Conservation (phyloP, 139 green algal genomes). For the Astrephomene gubernaculifera region DNA sequence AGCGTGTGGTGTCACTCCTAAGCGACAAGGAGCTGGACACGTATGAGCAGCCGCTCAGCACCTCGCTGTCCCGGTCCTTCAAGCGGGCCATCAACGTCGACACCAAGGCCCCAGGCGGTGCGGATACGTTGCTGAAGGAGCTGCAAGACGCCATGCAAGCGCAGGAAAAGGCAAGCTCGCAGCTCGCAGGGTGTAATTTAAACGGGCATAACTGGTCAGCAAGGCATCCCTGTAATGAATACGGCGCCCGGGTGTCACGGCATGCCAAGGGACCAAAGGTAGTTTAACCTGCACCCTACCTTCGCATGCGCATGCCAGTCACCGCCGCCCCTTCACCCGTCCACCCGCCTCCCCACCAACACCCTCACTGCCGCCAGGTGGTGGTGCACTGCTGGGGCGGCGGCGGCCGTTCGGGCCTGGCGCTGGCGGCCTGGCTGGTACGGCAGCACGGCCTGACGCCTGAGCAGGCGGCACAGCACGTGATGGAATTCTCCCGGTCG, state of each 20-base stretch:
- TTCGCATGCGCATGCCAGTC: neutral
- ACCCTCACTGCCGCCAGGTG: conserved; percentile 18
- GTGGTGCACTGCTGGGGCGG: conserved; percentile 63
- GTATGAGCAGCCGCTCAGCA: neutral
- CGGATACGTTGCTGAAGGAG: conserved; percentile 5
- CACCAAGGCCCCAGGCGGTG: conserved; percentile 27
- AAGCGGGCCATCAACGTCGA: neutral
- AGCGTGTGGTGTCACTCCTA: conserved; percentile 20
- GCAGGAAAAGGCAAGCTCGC: conserved; percentile 22
- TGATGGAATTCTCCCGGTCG: neutral
- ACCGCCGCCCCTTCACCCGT: neutral
- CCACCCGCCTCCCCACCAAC: neutral
- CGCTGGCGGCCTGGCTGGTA: conserved; percentile 50
- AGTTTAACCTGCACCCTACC: neutral
- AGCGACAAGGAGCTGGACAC: conserved; percentile 22
- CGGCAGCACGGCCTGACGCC: neutral
- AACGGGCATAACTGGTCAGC: no score
- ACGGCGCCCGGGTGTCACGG: neutral
- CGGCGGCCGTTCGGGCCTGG: conserved; percentile 56
- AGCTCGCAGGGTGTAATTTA: no score
- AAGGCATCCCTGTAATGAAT: neutral
- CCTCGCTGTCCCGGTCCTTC: neutral
- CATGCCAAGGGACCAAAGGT: neutral
- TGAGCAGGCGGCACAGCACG: conserved; percentile 30
- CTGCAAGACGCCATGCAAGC: neutral